Base-by-base conservation (phyloP, 2,329 filamentous ascomycete species). In the Helminthosporium solani region DNA sequence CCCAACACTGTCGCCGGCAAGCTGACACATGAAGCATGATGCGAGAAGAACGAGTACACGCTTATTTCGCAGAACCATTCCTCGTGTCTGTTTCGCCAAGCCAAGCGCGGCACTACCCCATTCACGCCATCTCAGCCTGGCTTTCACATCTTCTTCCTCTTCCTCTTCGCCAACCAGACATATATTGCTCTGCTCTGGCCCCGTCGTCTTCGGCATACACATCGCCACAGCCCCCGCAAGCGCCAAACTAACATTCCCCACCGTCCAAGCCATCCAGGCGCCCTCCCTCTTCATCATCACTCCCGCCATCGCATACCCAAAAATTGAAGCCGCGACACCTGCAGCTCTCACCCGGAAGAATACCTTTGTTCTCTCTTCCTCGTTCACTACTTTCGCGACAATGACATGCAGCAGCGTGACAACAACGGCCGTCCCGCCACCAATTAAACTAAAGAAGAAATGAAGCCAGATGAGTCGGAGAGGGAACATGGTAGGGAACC, bases 391-490 rank as follows among this genome's bases (percentile, higher is more conserved):
- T 40, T 49, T 47, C n/a, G 52, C 50, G 21, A 57, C 49, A 21
- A 57, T 57, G 16, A 57, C 54, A 31, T 57, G 54, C 31, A 57
- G 33, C 31, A 57, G 18, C 7, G 49, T 57, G 7, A 57, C 40
- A 3, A 57, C 43, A 2, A 55, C 50, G 3, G 54, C 55, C 16
- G 54, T 51, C 1, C 54, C 54, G 0, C 54, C 54, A 0, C 54
- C 54, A 12, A 57, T 35, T 3, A 45, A 38, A 21, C 52, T 47
- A 23, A 55, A 52, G 1, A 57, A 0, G 27, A 57, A 57, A 31
- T 57, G 54, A 44, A 57, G 19, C 54, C 54, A 57, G 2, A 57
- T 50, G 19, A 57, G 21, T 1, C 54, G 35, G 28, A 57, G 51
- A 14, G 52, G 50, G 31, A 57, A 57, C 1, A 52, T 38, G 14